Base-by-base conservation (phyloP, 441 rosid genomes). In the Pelargonium fulgidum region DNA sequence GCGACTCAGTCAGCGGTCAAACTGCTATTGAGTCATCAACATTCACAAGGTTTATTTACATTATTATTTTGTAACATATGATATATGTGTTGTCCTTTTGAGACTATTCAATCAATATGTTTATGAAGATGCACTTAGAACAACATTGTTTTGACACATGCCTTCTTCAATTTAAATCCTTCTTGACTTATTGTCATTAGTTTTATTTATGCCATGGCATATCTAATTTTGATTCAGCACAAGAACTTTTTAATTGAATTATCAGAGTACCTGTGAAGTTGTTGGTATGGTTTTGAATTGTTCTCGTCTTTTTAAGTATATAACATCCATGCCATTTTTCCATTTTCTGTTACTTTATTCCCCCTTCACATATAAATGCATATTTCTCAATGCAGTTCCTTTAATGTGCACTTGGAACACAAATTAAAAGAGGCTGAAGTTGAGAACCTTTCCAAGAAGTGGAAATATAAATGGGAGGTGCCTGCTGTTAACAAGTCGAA, bases 381-480 rank as follows among this genome's bases (percentile, higher is more conserved):
- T 10, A 65, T 76, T 71, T 74, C 54, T 66, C 62, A 42, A 11
- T 81, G 79, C 87, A 93, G 98, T 76, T 84, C 93, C 64, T 91
- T 87, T 61, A 78, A 71, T 70, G 74, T 71, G 70, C 98, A 89
- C 83, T 79, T 88, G 78, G 86, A 72, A 47, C 80, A 82, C 77
- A 83, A 68, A 22, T 74, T 91, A 79, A 77, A 96, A 20, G 81
- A 88, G 74, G 83, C 22, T 72, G 95, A 91, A 75, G 68, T 79
- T 74, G 81, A 86, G 52, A 74, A 69, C 67, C 73, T 91, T 71
- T 75, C 83, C 14, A 87, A 86, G 62, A 85, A 77, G 73, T 79
- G 85, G 87, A 86, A 86, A 70, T 89, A 86, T 79, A 79, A 72
- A 52, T 93, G 96, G 95, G 90, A 91, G 67, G 70, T 85, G 67